A percentile compares a stretch with the other conserved stretches of the same genome.
phyloP scores from a whole-genome alignment of 345 rosid genomes.

The Atalantia buxifolia region DNA sequence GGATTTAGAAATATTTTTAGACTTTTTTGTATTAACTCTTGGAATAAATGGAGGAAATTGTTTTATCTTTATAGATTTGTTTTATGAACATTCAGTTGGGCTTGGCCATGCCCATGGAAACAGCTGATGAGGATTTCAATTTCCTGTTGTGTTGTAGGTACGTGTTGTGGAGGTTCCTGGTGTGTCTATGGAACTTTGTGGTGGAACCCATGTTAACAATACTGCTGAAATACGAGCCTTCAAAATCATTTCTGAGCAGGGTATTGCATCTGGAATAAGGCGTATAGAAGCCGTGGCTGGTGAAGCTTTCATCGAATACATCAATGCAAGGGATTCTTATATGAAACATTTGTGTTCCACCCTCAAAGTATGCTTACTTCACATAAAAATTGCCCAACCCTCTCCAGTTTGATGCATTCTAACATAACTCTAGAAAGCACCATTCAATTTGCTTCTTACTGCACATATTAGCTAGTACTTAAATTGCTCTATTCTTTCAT shows the following conservation, averaged over 20 bases:
- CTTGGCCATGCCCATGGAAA: neutral
- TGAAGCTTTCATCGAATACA: constrained; percentile 87
- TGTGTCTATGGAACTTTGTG: constrained; percentile 97
- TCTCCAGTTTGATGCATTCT: neutral
- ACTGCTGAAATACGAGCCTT: constrained; percentile 90
- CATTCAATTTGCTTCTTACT: neutral
- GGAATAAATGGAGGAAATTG: neutral
- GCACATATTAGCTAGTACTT: neutral
- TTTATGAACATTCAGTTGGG: neutral
- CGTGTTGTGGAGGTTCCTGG: constrained; percentile 99
- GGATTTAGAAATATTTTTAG: neutral
- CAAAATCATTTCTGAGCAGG: constrained; percentile 92
- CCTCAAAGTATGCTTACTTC: constrained; percentile 60
- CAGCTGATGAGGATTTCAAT: neutral
- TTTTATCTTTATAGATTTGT: neutral
- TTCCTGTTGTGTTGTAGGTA: constrained; percentile 45
- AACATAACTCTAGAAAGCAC: neutral
- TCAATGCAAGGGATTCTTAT: constrained; percentile 68
- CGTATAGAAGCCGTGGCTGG: constrained; percentile 98
- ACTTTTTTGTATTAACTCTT: neutral
- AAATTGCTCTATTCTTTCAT: neutral
- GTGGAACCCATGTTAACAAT: constrained; percentile 92
- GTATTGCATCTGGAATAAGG: constrained; percentile 94
- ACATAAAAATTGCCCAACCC: neutral
- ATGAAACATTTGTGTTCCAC: constrained; percentile 76